Evolutionary conservation across 225 moss, liverwort and hornwort species (phyloP), one percentile per base, ranked within the genome.

Genomic region (Marchantia paleacea): DNA sequence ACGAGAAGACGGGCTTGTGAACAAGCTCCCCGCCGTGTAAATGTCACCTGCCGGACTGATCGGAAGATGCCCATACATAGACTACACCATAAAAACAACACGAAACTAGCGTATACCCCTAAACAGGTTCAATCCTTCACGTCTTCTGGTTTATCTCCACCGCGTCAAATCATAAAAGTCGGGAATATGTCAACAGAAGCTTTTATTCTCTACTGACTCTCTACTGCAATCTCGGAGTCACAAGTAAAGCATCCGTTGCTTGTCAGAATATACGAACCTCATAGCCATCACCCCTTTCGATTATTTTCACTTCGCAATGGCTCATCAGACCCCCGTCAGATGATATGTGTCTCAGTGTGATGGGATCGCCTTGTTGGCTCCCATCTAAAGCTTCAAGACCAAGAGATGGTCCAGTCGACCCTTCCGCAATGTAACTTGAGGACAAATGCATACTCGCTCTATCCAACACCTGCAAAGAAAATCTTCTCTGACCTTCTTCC

Each of bases 241-340:
- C 6, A 53, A 28, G 15, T 73, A 12, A 24, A 55, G 74, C 3
- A n/a, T 7, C 49, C 13, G 15, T 49, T 70, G 7, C 20, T 70
- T 39, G 47, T 11, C 54, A 72, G 7, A 49, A 67, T 75, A 67
- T 7, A 72, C 83, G 49, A 81, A 97, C 97, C 97, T 99, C 97
- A 77, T 92, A 99, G 64, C 97, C 97, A 69, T 99, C 97, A 51
- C 97, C 93, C 67, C 85, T 86, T 82, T 93, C 97, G 10, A 99
- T 89, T 61, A 99, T 75, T 80, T 92, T 95, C 81, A 99, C 97
- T 88, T 90, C 95, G 83, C 88, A 97, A 58, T 86, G 91, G 82
- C 90, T 90, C 62, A 89, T 86, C 81, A 84, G 84, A 50, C 94
- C 97, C 62, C 80, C 93, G 54, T 99, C 96, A 13, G 88, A 91